These are phyloP conservation scores for Kwoniella sp. DNA, from an alignment of 768 basidiomycete genomes.

Conservation along the genomic window DNA sequence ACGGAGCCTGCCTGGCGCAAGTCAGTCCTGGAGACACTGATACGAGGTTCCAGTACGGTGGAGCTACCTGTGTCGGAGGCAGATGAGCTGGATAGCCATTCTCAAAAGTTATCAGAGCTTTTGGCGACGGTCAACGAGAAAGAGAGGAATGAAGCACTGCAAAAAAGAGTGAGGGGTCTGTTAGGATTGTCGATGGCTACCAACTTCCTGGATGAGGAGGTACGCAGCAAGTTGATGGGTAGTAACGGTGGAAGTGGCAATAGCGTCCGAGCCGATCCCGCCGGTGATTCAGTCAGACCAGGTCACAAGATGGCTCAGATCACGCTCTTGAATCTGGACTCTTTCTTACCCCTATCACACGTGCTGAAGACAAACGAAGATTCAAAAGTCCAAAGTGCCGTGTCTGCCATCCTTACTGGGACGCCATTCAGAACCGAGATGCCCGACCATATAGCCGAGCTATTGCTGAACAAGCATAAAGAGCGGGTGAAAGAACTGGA, in stretches of 20 bases:
- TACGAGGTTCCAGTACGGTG: background rate
- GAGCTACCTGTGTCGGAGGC: background rate
- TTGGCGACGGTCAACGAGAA: background rate
- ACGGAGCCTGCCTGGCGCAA: background rate
- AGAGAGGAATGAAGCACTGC: background rate
- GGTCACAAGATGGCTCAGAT: background rate
- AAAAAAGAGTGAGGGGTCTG: background rate
- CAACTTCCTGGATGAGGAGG: background rate
- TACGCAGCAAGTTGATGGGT: background rate
- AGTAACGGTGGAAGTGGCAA: background rate
- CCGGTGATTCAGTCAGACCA: background rate
- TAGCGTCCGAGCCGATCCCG: background rate
- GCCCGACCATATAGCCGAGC: background rate
- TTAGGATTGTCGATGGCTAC: background rate
- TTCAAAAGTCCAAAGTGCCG: background rate
- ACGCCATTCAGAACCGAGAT: background rate
- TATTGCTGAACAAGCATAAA: background rate
- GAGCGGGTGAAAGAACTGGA: background rate
- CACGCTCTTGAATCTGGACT: background rate
- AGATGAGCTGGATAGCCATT: background rate
- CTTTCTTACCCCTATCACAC: background rate
- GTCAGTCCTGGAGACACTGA: background rate
- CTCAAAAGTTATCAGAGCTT: background rate
- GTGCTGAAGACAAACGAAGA: background rate
- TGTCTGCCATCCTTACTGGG: background rate